Evolutionary conservation across 73 alveolate genomes (phyloP).

Genomic region (Paramecium caudatum): DNA sequence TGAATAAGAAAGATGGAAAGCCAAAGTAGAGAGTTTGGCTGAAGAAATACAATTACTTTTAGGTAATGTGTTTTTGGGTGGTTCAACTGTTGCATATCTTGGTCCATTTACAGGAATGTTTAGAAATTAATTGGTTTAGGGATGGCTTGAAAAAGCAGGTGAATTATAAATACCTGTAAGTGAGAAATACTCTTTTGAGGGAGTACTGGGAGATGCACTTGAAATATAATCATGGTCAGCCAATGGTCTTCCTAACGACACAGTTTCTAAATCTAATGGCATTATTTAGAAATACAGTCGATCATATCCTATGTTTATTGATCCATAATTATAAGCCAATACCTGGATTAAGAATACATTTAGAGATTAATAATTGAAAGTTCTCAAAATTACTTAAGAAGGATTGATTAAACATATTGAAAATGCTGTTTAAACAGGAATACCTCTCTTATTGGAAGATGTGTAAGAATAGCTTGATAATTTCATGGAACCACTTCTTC

Average conservation of each 20-base stretch:
- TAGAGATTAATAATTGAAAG: conserved; percentile 82
- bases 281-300: conserved; percentile 87
- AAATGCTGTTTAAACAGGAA: conserved; percentile 85
- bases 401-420: conserved; percentile 82
- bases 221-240: conserved; percentile 97
- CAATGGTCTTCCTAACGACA: conserved; percentile 97
- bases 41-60: conserved; percentile 85
- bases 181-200: conserved; percentile 86
- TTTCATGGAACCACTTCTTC: conserved; percentile 90
- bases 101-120: conserved; percentile 96
- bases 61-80: conserved; percentile 95
- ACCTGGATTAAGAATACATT: conserved; percentile 92
- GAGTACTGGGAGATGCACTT: conserved; percentile 93
- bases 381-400: conserved; percentile 82
- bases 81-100: conserved; percentile 93
- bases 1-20: conserved; percentile 97
- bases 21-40: conserved; percentile 81
- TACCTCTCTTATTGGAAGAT: conserved; percentile 90
- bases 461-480: conserved; percentile 92
- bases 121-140: conserved; percentile 85
- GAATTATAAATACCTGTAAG: conserved; percentile 84
- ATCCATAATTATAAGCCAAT: conserved; percentile 96
- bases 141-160: conserved; percentile 87
- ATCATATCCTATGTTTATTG: conserved; percentile 94
- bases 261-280: conserved; percentile 95